phyloP scores from a whole-genome alignment of 2,329 filamentous ascomycete genomes.

The Ciborinia camelliae region DNA sequence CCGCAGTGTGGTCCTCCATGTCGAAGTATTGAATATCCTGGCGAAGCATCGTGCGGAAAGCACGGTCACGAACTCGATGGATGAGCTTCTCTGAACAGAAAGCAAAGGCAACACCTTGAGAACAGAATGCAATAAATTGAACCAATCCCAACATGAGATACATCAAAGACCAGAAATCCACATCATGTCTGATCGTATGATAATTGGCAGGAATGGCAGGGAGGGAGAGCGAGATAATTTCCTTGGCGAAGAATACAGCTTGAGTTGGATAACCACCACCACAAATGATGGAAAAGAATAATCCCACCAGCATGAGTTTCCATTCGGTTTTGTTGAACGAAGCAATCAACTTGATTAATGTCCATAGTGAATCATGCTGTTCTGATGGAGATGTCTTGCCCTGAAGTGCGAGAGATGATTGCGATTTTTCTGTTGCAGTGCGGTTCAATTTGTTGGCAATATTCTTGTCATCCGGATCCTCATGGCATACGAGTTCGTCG shows the following conservation, averaged over 20 bases:
- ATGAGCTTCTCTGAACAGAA: conserved; percentile 83
- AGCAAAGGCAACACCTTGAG: conserved; percentile 73
- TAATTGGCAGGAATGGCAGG: conserved; percentile 36
- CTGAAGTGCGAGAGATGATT: conserved; percentile 68
- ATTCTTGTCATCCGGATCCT: conserved; percentile 60
- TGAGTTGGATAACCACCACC: conserved; percentile 76
- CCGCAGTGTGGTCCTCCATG: conserved; percentile 80
- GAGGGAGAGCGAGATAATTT: conserved; percentile 66
- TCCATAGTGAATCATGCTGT: conserved; percentile 66
- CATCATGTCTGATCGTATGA: conserved; percentile 57
- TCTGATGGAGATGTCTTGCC: conserved; percentile 49
- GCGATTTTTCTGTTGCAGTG: conserved; percentile 53
- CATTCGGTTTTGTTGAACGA: conserved; percentile 75
- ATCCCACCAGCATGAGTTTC: conserved; percentile 67
- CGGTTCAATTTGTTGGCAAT: conserved; percentile 56
- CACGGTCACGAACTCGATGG: conserved; percentile 74
- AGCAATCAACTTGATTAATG: conserved; percentile 72
- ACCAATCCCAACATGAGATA: conserved; percentile 79
- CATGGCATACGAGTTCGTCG: conserved; percentile 48
- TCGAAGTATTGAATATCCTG: conserved; percentile 95
- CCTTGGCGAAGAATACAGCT: conserved; percentile 84
- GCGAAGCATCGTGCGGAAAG: conserved; percentile 83
- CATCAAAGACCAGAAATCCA: conserved; percentile 86
- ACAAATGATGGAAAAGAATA: conserved; percentile 71
- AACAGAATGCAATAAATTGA: conserved; percentile 64